A percentile compares a stretch with the other conserved stretches of the same genome.
Evolutionary conservation across 169 alveolate genomes (phyloP).

Genomic region (Miamiensis avidus): DNA sequence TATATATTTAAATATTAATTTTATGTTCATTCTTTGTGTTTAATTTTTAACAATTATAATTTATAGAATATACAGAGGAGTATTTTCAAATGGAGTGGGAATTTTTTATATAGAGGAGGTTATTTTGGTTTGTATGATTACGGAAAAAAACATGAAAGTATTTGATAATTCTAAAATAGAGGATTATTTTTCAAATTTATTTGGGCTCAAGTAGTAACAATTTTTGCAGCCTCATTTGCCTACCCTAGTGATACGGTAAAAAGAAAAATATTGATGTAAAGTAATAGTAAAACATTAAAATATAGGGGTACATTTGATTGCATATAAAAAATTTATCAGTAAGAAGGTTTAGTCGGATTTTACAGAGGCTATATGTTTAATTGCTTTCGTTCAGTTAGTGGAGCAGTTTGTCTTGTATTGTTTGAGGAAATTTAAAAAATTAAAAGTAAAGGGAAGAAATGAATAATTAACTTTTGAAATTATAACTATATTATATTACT

Average conservation of each 20-base stretch:
- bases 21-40: no score
- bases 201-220: conserved; percentile 25
- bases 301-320: not conserved
- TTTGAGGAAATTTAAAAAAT: not conserved
- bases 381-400: not conserved
- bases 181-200: conserved; percentile 1
- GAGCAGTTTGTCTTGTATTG: not conserved
- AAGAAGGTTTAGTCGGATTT: not conserved
- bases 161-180: no score
- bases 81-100: conserved; percentile 28
- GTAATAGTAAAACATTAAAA: not conserved
- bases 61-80: conserved; percentile 26
- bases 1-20: no score
- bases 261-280: conserved; percentile 43
- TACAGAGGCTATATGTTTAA: not conserved
- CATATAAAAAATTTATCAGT: not conserved
- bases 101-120: conserved; percentile 39
- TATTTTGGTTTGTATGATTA: conserved; percentile 47
- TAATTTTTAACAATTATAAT: not conserved
- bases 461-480: no score
- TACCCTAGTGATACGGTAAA: conserved; percentile 44
- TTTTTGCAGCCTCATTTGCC: conserved; percentile 23
- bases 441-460: not conserved
- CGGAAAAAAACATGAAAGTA: conserved; percentile 3
- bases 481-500: no score